phyloP scores from a whole-genome alignment of 2,329 filamentous ascomycete genomes.

The Penicillium decumbens region DNA sequence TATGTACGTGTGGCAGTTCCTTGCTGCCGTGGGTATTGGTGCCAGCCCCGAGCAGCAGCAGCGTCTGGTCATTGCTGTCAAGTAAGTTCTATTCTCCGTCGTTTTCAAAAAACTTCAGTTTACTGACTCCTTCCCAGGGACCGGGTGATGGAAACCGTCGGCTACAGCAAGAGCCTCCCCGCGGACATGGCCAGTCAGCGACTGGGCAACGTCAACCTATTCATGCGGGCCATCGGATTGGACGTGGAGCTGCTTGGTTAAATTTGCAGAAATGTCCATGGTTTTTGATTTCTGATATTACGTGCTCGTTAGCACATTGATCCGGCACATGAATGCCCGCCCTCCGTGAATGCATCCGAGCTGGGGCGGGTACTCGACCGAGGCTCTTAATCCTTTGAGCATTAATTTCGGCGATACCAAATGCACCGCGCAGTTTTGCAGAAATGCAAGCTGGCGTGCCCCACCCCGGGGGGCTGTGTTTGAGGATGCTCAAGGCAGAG shows the following conservation, averaged over 20 bases:
- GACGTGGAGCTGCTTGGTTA: conserved; percentile 76
- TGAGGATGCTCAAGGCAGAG: neutral
- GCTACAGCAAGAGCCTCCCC: conserved; percentile 81
- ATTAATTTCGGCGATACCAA: neutral
- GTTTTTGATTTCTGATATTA: neutral
- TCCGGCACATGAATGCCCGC: neutral
- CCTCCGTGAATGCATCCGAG: neutral
- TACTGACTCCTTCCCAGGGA: conserved; percentile 50
- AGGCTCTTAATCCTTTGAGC: neutral
- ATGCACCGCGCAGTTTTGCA: neutral
- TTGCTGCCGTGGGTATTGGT: conserved; percentile 90
- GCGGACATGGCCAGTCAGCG: conserved; percentile 78
- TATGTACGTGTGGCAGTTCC: conserved; percentile 95
- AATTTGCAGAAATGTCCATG: conserved; percentile 16
- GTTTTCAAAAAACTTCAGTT: neutral
- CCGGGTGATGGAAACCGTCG: conserved; percentile 91
- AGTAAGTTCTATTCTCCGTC: conserved; percentile 46
- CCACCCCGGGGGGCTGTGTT: neutral
- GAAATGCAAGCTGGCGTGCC: neutral
- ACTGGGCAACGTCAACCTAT: conserved; percentile 89
- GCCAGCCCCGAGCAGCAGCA: conserved; percentile 94
- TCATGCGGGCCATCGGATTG: conserved; percentile 97
- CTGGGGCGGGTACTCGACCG: neutral
- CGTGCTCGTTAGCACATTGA: neutral
- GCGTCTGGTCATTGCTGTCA: conserved; percentile 87